Base-by-base conservation (phyloP, 164 flowering plant species). In the Tinospora cordifolia region DNA sequence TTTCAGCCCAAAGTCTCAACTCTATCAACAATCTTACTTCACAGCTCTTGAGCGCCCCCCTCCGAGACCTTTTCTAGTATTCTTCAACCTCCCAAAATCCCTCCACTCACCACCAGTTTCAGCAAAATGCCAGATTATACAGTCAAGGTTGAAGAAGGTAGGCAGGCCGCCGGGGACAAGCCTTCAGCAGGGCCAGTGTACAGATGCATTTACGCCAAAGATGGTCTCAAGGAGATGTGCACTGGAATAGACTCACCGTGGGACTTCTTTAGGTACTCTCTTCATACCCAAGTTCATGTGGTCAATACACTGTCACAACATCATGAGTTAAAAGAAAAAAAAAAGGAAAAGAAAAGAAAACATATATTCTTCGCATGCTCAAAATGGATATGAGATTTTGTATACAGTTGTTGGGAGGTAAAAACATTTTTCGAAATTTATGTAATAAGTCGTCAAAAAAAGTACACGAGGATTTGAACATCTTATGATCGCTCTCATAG, bases 101-200 rank as follows among this genome's bases (percentile, higher is more conserved):
- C 21, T 9, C 3, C 51, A 40, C 12, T 51, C 34, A 58, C 21
- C 0, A 69, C 27, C 27, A 22, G 51, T 34, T 69, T 25, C 57
- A 13, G 12, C 9, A 59, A 14, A 82, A 86, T 87, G 85, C 72
- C 59, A 64, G 77, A 77, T 3, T 92, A 87, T 67, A 78, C 84
- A 0, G 89, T 92, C 74, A 81, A 88, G 78, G 95, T 90, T 3
- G 97, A 87, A 74, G 99, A 86, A 67, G 71, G 81, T 11, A 75
- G 80, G 75, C 83, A 85, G 44, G 90, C 85, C 1, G 68, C 73
- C 1, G 88, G 72, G 3, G 80, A 67, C 6, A 84, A 39, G 80
- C 93, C 98, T 39, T 85, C 98, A 38, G 96, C 88, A 0, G 99
- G 99, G 15, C 91, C 94, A 0, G 97, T 88, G 24, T 92, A 88